These are phyloP conservation scores for Neurospora sp. DNA, from an alignment of 495 filamentous ascomycete species.

Conservation along the genomic window DNA sequence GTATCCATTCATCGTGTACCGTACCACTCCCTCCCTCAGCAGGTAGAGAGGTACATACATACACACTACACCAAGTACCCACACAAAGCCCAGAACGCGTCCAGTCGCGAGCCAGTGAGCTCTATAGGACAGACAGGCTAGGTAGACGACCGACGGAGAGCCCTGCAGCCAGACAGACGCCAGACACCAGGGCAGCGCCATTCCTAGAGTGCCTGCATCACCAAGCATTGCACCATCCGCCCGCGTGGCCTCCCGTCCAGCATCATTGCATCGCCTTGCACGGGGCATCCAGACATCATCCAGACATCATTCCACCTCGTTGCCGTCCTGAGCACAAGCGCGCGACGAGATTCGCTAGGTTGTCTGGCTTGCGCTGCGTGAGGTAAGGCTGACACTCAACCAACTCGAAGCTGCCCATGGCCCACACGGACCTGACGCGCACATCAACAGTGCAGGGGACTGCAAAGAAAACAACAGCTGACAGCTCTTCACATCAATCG, in stretches of 20 bases:
- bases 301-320: slow-evolving; percentile 5
- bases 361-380: slow-evolving; percentile 66
- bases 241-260: background rate
- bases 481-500: slow-evolving; percentile 6
- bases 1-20: background rate
- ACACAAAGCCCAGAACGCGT: background rate
- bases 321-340: slow-evolving; percentile 30
- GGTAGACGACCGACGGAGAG: background rate
- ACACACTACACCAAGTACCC: background rate
- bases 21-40: background rate
- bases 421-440: background rate
- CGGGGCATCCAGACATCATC: slow-evolving; percentile 1
- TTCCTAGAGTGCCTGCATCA: background rate
- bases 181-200: background rate
- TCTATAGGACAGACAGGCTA: background rate
- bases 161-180: background rate
- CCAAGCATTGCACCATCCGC: background rate
- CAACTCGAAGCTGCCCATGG: background rate
- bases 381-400: slow-evolving; percentile 33
- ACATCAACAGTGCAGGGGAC: slow-evolving; percentile 3
- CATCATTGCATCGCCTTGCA: slow-evolving; percentile 4
- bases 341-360: slow-evolving; percentile 43
- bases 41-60: background rate
- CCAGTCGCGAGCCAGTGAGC: background rate
- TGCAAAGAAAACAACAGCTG: slow-evolving; percentile 6